Conservation (phyloP, 1,284 basidiomycete genomes). For the Cryptococcus depauperatus region DNA sequence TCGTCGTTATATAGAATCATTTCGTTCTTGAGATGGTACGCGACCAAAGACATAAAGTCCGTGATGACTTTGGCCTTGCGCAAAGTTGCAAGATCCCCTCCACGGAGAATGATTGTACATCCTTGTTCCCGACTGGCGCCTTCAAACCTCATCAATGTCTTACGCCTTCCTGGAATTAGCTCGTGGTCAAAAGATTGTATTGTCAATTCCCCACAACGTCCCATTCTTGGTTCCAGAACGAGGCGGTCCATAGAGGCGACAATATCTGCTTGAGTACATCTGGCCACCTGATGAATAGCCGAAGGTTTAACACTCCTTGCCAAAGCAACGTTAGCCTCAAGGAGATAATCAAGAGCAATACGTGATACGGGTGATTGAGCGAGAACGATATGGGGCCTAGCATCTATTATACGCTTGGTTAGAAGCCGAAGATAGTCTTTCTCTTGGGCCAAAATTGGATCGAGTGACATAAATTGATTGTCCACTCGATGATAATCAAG, state of each 20-base stretch:
- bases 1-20: conserved; percentile 92
- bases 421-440: conserved; percentile 87
- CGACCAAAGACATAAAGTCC: conserved; percentile 82
- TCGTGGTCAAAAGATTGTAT: conserved; percentile 92
- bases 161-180: conserved; percentile 79
- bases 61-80: conserved; percentile 85
- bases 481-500: conserved; percentile 91
- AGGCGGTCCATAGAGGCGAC: conserved; percentile 93
- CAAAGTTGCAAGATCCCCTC: conserved; percentile 72
- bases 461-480: conserved; percentile 88
- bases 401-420: conserved; percentile 76
- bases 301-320: conserved; percentile 82
- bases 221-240: conserved; percentile 79
- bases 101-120: conserved; percentile 86
- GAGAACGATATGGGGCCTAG: conserved; percentile 86
- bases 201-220: conserved; percentile 78
- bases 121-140: conserved; percentile 87
- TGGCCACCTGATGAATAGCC: conserved; percentile 76
- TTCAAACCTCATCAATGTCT: conserved; percentile 96
- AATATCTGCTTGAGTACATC: conserved; percentile 91
- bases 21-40: conserved; percentile 79
- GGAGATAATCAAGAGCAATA: conserved; percentile 81
- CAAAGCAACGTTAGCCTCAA: conserved; percentile 79
- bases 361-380: conserved; percentile 88
- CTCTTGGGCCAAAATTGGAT: conserved; percentile 87